phyloP scores from a whole-genome alignment of 148 eudicot species.

The Nyssa sinensis region DNA sequence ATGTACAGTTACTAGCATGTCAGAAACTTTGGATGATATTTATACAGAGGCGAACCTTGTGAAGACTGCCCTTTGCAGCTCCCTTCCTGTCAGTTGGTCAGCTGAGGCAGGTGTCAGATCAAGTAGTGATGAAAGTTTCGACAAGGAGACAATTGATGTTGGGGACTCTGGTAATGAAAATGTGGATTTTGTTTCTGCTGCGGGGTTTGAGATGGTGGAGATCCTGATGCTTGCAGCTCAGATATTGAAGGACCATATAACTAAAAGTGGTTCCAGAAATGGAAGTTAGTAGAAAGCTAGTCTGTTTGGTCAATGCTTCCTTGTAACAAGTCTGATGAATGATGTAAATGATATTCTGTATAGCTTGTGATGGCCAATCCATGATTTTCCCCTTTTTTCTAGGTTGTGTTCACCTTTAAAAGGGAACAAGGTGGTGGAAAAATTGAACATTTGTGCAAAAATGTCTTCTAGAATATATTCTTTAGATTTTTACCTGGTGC shows the following conservation, averaged over 20 bases:
- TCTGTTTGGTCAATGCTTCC: not conserved
- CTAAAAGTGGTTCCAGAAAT: conserved; percentile 9
- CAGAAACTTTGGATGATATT: conserved; percentile 48
- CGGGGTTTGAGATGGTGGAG: conserved; percentile 91
- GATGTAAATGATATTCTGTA: not conserved
- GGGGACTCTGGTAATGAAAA: conserved; percentile 34
- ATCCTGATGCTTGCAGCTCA: conserved; percentile 70
- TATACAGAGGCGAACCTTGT: conserved; percentile 67
- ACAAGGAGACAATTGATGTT: conserved; percentile 19
- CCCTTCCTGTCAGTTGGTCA: conserved; percentile 92
- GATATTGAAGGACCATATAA: conserved; percentile 33
- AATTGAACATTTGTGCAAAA: not conserved
- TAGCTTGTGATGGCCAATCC: not conserved
- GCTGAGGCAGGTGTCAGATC: conserved; percentile 44
- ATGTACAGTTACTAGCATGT: conserved; percentile 17
- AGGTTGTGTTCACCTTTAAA: not conserved
- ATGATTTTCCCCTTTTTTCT: not conserved
- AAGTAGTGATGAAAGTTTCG: conserved; percentile 21
- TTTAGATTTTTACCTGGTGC: not conserved
- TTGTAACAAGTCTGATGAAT: not conserved
- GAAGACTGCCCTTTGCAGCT: conserved; percentile 82
- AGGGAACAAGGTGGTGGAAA: not conserved
- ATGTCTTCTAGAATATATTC: not conserved
- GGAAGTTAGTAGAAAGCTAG: not conserved
- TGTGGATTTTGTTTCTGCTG: conserved; percentile 74